Percentiles rank a stretch among this genome's conserved stretches.
Evolutionary conservation across 768 basidiomycete species (phyloP).

Genomic region (Erythrobasidium yunnanense): DNA sequence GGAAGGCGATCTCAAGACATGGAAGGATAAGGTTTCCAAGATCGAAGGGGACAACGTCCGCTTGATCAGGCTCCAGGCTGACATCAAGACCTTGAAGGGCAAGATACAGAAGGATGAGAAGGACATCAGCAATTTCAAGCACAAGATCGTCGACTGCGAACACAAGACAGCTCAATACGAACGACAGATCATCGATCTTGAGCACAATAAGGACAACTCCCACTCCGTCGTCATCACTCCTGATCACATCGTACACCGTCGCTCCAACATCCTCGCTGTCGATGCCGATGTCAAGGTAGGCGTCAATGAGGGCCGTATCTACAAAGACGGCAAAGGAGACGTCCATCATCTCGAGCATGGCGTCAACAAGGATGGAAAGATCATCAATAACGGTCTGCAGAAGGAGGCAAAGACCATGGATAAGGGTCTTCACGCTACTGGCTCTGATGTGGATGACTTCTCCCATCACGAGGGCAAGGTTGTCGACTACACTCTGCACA

Average conservation of each 20-base stretch:
- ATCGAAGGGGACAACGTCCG: no score
- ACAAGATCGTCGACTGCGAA: neutral
- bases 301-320: neutral
- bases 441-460: neutral
- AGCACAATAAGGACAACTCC: neutral
- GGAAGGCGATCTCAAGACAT: no score
- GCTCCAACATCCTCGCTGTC: no score
- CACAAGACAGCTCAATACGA: neutral
- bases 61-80: no score
- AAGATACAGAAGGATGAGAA: neutral
- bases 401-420: neutral
- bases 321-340: neutral
- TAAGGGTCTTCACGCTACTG: neutral
- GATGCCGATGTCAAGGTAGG: neutral
- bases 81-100: neutral
- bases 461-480: neutral
- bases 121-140: neutral
- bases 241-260: neutral
- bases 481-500: conserved; percentile 1
- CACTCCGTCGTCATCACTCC: neutral
- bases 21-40: no score
- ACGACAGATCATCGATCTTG: neutral
- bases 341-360: neutral
- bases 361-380: neutral
- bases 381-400: neutral